These are phyloP conservation scores for Penicillium nucicola DNA, from an alignment of 495 filamentous ascomycete species.

Conservation along the genomic window DNA sequence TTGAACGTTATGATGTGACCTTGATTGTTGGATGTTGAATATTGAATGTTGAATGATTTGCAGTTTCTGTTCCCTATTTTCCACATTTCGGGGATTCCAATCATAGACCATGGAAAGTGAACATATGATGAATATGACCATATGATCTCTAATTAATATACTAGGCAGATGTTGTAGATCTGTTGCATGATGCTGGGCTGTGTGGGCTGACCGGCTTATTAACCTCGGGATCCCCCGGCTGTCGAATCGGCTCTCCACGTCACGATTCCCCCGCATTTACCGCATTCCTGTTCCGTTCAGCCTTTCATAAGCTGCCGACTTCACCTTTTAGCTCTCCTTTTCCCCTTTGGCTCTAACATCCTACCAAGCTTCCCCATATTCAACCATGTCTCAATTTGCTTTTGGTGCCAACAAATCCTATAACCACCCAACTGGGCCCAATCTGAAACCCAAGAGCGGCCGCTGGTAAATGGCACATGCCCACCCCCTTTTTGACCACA, in stretches of 20 bases:
- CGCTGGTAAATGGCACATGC: constrained; percentile 14
- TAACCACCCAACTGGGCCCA: constrained; percentile 9
- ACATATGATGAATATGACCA: not conserved
- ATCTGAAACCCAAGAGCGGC: constrained; percentile 15
- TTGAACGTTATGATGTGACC: too few relatives aligned
- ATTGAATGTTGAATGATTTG: too few relatives aligned
- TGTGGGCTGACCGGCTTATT: constrained; percentile 9
- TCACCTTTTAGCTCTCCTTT: not conserved
- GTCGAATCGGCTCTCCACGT: constrained; percentile 14
- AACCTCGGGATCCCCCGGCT: not conserved
- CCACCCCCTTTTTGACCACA: not conserved
- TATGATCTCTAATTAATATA: too few relatives aligned
- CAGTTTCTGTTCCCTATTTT: too few relatives aligned
- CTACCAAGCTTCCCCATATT: not conserved
- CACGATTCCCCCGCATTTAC: constrained; percentile 26
- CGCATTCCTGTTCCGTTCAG: constrained; percentile 12
- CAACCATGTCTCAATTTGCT: constrained; percentile 23
- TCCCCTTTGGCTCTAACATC: not conserved
- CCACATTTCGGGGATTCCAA: not conserved
- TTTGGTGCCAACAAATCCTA: constrained; percentile 19
- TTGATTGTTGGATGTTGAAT: too few relatives aligned
- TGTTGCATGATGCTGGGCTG: not conserved
- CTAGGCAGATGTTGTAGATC: not conserved
- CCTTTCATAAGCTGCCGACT: not conserved
- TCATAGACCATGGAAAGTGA: not conserved